These are phyloP conservation scores for Penicillium maclennaniae DNA, from an alignment of 495 filamentous ascomycete species.

Conservation along the genomic window DNA sequence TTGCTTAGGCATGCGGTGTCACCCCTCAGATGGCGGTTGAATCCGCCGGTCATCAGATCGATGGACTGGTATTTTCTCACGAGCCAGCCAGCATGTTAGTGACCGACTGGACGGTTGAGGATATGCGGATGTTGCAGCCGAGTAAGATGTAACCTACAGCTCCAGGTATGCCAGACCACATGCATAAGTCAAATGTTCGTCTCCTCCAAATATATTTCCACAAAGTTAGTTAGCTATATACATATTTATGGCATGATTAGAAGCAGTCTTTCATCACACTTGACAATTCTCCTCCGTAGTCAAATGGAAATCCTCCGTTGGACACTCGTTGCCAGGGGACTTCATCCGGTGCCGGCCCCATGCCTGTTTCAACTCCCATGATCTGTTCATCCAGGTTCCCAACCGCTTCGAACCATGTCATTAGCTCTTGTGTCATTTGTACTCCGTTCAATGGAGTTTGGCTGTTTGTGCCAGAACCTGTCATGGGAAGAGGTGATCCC, in stretches of 20 bases:
- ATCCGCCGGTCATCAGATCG: slow-evolving; percentile 35
- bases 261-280: slow-evolving; percentile 41
- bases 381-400: slow-evolving; percentile 37
- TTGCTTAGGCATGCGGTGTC: slow-evolving; percentile 49
- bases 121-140: slow-evolving; percentile 13
- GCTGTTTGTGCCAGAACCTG: slow-evolving; percentile 16
- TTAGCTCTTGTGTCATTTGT: slow-evolving; percentile 39
- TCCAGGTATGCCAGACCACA: not conserved
- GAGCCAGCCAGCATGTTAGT: slow-evolving; percentile 55
- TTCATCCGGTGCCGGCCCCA: slow-evolving; percentile 16
- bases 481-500: not conserved
- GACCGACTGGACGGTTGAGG: slow-evolving; percentile 35
- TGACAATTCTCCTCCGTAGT: slow-evolving; percentile 37
- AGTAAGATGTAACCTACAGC: slow-evolving; percentile 1
- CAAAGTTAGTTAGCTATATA: not conserved
- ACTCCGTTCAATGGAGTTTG: slow-evolving; percentile 31
- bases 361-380: slow-evolving; percentile 27
- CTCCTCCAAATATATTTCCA: not conserved
- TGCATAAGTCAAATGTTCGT: not conserved
- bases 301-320: slow-evolving; percentile 25
- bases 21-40: slow-evolving; percentile 57
- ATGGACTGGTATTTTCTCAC: slow-evolving; percentile 51
- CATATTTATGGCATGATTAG: slow-evolving; percentile 3
- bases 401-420: slow-evolving; percentile 43
- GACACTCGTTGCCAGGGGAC: slow-evolving; percentile 20